Base-by-base conservation (phyloP, 2,329 filamentous ascomycete genomes). In the Ophiostoma pallidulum region DNA sequence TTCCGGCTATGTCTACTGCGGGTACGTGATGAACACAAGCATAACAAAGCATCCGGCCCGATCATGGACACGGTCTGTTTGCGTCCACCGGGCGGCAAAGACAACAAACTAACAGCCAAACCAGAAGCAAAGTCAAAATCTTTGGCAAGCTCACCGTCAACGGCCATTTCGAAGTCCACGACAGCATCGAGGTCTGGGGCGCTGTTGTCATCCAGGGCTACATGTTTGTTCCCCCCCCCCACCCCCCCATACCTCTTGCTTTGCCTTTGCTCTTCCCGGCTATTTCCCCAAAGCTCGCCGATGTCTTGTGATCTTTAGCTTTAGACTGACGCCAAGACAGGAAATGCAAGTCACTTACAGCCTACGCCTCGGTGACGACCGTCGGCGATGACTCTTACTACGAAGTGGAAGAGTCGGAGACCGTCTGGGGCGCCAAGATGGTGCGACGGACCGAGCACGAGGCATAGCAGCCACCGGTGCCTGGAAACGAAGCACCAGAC, bases 321-420 rank as follows among this genome's bases (percentile, higher is more conserved):
- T 14, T 19, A 10, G 13, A 38, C 19, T 42, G 7, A 44, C 35
- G 14, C 18, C 19, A 18, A 14, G 3, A 19, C 40, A 65, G 63
- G 46, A 69, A 64, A 52, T 74, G 71, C 57, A 65, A 62, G 50
- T 63, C 57, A 4, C 59, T 74, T 41, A 62, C 67, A 8, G 64
- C 71, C 5, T 72, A 72, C 49, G 67, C 68, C 33, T 70, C 67
- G 2, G 54, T 74, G 49, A 72, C 69, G 0, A 64, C 72, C 24
- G 66, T 73, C 32, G 71, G 70, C 38, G 60, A 64, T 32, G 59
- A 64, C 39, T 73, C 70, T 26, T 63, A 57, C 46, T 74, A 71
- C 45, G 60, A 64, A 37, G 68, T 64, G 4, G 65, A 67, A n/a
- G 65, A 66, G 33, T 59, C 62, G 4, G 66, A 72, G 53, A 63